Base-by-base conservation (phyloP, 176 grass and related monocot species). In the Elaeis guineensis region DNA sequence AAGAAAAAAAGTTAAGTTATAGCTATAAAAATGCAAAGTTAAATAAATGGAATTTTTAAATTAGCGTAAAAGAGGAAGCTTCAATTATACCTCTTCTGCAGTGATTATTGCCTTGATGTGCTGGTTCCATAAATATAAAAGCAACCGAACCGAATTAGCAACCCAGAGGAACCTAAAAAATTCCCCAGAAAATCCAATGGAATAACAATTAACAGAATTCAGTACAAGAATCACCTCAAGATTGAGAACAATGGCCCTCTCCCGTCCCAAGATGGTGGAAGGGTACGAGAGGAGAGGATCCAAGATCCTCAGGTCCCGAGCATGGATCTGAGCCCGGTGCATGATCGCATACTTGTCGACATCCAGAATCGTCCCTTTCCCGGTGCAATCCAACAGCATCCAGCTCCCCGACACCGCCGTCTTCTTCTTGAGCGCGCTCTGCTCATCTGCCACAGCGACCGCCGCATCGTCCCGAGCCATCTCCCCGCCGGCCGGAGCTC, bases 101-200 rank as follows among this genome's bases (percentile, higher is more conserved):
- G 93, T 98, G 74, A 98, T 85, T 52, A 98, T 98, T 32, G 93
- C 93, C 79, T 98, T 98, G 67, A 92, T 92, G 51, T 98, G 93
- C 93, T 98, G 88, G 62, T 83, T 62, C 19, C 25, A 67, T 19
- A 39, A 52, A 73, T 35, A 15, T 61, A 63, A 56, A 72, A 73
- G 5, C 49, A 84, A 6, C 12, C 50, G 51, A 16, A 64, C 24
- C 19, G 11, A 24, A 70, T 26, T 26, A 26, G 25, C 3, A 26
- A 3, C 25, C 25, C 25, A 58, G 4, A 70, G 63, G 25, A 63
- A 75, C 72, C 48, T 50, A 15, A 50, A 57, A 59, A 29, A 23
- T 23, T 23, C 25, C 25, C 25, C 25, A 26, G 3, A 26, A 26
- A 18, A 62, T 32, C 52, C 50, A 39, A 32, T 17, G n/a, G 17